Evolutionary conservation across 1,284 basidiomycete species (phyloP).

Genomic region (Athelia sp.): DNA sequence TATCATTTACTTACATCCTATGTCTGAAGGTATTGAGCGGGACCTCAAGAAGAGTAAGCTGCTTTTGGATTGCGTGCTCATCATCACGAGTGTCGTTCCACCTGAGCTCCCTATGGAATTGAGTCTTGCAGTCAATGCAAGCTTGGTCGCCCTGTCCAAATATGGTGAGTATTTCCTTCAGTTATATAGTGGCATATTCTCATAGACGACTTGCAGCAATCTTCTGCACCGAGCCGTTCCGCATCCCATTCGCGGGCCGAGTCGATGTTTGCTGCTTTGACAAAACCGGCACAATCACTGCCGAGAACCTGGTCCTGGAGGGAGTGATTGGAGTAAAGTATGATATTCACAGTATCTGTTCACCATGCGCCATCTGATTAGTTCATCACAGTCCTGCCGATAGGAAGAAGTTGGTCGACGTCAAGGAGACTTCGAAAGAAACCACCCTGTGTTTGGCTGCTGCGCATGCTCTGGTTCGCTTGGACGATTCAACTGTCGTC

Average conservation of each 20-base stretch:
- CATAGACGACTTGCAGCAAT: constrained; percentile 56
- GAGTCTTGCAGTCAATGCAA: constrained; percentile 90
- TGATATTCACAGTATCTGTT: constrained; percentile 21
- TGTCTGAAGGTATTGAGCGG: constrained; percentile 69
- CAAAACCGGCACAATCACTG: constrained; percentile 96
- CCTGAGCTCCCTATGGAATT: constrained; percentile 97
- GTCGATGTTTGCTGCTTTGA: constrained; percentile 98
- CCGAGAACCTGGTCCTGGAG: constrained; percentile 91
- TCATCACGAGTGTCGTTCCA: constrained; percentile 93
- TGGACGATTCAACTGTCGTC: constrained; percentile 90
- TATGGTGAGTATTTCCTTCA: constrained; percentile 49
- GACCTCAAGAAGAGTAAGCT: constrained; percentile 91
- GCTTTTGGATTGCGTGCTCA: constrained; percentile 88
- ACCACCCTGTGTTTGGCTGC: constrained; percentile 89
- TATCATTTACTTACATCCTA: no score
- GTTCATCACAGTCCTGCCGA: constrained; percentile 42
- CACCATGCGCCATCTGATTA: constrained; percentile 5
- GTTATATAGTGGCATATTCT: constrained; percentile 1
- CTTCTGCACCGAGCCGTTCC: constrained; percentile 96
- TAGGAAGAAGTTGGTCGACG: constrained; percentile 66
- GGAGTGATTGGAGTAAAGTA: constrained; percentile 87
- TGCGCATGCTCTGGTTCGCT: constrained; percentile 90
- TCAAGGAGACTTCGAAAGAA: constrained; percentile 72
- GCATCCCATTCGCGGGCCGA: constrained; percentile 89
- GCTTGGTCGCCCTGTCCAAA: constrained; percentile 89